These are phyloP conservation scores for Russula sp. DNA, from an alignment of 768 basidiomycete species.

Conservation along the genomic window DNA sequence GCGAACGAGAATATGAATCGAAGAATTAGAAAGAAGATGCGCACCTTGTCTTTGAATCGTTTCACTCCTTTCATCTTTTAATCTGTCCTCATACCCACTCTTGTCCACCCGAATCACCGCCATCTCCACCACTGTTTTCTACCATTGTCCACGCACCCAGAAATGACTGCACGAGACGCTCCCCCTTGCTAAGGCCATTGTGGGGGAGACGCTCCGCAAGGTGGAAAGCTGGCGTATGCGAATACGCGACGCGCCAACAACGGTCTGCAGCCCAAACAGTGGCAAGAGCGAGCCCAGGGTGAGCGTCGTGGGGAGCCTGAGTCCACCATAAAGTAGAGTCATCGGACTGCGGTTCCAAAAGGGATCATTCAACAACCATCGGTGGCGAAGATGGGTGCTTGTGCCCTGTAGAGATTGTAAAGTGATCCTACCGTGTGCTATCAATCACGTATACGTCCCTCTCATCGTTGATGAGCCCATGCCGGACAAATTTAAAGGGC, in stretches of 20 bases:
- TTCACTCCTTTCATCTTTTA: too few species aligned
- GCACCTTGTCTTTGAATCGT: too few species aligned
- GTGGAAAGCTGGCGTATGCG: too few species aligned
- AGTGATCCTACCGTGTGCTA: conserved; percentile 28
- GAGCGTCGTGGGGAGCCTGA: conserved; percentile 80
- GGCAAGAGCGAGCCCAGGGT: conserved; percentile 60
- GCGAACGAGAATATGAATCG: too few species aligned
- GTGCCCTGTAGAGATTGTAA: conserved; percentile 56
- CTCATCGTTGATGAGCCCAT: conserved; percentile 59
- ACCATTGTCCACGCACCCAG: too few species aligned
- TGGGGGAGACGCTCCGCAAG: too few species aligned
- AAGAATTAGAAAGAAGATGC: too few species aligned
- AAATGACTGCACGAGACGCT: too few species aligned
- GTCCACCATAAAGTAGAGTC: conserved; percentile 99
- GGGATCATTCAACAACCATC: conserved; percentile 31
- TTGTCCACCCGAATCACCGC: too few species aligned
- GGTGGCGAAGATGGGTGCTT: conserved; percentile 21
- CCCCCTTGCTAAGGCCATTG: too few species aligned
- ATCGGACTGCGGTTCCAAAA: conserved; percentile 64
- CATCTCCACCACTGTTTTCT: too few species aligned
- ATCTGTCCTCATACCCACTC: too few species aligned
- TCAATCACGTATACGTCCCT: conserved; percentile 75
- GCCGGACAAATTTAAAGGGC: conserved; percentile 82
- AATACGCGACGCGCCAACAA: conserved; percentile 97
- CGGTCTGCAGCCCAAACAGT: conserved; percentile 42